Evolutionary conservation across 2,329 filamentous ascomycete species (phyloP).

Genomic region (Penicillium corylophilum): DNA sequence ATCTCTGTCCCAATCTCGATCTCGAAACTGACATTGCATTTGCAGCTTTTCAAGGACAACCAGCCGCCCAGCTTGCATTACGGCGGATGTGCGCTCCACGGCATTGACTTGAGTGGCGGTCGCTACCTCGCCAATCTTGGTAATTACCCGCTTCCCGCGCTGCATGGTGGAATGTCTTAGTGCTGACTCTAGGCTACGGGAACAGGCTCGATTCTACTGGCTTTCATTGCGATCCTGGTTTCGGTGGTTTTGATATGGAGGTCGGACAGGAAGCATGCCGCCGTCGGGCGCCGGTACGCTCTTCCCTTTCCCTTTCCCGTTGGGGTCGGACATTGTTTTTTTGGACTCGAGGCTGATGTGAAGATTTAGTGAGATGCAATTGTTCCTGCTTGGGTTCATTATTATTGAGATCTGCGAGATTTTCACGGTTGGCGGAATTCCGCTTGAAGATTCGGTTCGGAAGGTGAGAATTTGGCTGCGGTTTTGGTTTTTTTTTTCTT

Average conservation of each 20-base stretch:
- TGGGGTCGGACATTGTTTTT: not conserved
- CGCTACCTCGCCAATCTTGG: slow-evolving; percentile 78
- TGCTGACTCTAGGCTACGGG: not conserved
- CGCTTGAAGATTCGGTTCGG: slow-evolving; percentile 67
- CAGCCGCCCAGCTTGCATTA: slow-evolving; percentile 60
- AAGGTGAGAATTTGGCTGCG: slow-evolving; percentile 59
- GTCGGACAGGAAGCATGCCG: slow-evolving; percentile 87
- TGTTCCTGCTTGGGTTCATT: slow-evolving; percentile 84
- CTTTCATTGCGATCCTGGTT: slow-evolving; percentile 70
- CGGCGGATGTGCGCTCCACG: slow-evolving; percentile 70
- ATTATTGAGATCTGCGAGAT: slow-evolving; percentile 93
- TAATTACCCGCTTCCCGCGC: slow-evolving; percentile 37
- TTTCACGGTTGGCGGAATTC: slow-evolving; percentile 89
- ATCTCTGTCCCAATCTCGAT: not conserved
- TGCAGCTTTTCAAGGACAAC: slow-evolving; percentile 63
- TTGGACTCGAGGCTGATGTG: slow-evolving; percentile 11
- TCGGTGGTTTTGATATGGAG: slow-evolving; percentile 69
- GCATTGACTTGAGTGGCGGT: slow-evolving; percentile 68
- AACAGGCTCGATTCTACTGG: slow-evolving; percentile 81
- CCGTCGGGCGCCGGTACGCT: slow-evolving; percentile 82
- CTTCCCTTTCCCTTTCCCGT: not conserved
- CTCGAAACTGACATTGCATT: slow-evolving; percentile 6
- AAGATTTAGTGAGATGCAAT: slow-evolving; percentile 81
- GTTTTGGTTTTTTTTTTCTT: not conserved
- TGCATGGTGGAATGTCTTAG: not conserved